These are phyloP conservation scores for Candida ponderosae DNA, from an alignment of 805 yeast species.

Conservation along the genomic window DNA sequence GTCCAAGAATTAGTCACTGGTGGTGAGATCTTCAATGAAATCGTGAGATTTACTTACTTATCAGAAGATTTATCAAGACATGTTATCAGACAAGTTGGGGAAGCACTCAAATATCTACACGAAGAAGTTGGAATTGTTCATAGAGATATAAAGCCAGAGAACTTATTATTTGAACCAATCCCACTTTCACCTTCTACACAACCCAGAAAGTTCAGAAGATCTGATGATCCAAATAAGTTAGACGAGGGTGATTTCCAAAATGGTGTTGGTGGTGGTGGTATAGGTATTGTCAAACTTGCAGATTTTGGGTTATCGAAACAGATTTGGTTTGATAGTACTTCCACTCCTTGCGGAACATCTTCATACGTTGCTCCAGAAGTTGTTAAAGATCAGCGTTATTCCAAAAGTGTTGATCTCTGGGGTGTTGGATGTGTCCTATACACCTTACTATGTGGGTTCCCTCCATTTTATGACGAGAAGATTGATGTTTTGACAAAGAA, in stretches of 20 bases:
- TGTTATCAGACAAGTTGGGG: slow-evolving; percentile 60
- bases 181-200: slow-evolving; percentile 5
- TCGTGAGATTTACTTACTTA: slow-evolving; percentile 54
- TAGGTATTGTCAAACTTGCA: slow-evolving; percentile 57
- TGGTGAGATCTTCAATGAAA: slow-evolving; percentile 73
- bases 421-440: slow-evolving; percentile 66
- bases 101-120: slow-evolving; percentile 90
- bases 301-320: slow-evolving; percentile 67
- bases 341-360: slow-evolving; percentile 72
- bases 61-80: slow-evolving; percentile 50
- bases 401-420: slow-evolving; percentile 68
- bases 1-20: slow-evolving; percentile 62
- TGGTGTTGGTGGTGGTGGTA: slow-evolving; percentile 54
- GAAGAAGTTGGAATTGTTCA: slow-evolving; percentile 91
- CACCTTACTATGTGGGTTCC: slow-evolving; percentile 64
- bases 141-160: slow-evolving; percentile 94
- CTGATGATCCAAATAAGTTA: slow-evolving; percentile 51
- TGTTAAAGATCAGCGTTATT: slow-evolving; percentile 48
- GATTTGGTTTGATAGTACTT: slow-evolving; percentile 40
- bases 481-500: slow-evolving; percentile 63
- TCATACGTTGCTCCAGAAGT: slow-evolving; percentile 75
- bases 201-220: slow-evolving; percentile 25
- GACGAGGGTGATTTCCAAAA: slow-evolving; percentile 54
- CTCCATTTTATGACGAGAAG: slow-evolving; percentile 63
- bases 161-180: slow-evolving; percentile 60